Base-by-base conservation (phyloP, 768 basidiomycete genomes). In the Inosperma sp. region DNA sequence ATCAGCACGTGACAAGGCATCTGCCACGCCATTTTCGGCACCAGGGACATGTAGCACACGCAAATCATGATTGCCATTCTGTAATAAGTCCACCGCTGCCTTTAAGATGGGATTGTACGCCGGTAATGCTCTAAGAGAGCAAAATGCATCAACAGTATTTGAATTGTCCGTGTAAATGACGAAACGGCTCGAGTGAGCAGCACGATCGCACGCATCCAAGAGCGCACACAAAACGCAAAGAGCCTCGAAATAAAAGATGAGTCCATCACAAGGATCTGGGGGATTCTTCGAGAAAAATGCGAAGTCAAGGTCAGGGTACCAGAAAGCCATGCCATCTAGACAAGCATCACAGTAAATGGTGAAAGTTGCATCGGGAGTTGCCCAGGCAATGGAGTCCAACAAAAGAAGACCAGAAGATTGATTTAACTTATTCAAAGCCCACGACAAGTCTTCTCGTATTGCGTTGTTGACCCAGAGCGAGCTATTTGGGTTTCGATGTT, bases 141-240 rank as follows among this genome's bases (percentile, higher is more conserved):
- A 60, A 36, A 74, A 75, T 5, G 73, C 61, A 1, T 58, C 43
- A 2, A 73, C 66, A 0, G 68, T 65, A 55, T 70, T 71, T 0
- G 55, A 23, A 23, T 62, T 72, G 41, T 74, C 74, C 0, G 64
- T 62, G 46, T 53, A 58, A 8, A 68, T 54, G 0, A 66, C 17
- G 8, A 64, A 19, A 1, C 42, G 45, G 1, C 13, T 7, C 4
- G 21, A 6, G 21, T 7, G 5, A 5, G 40, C 14, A n/a, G 16
- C 3, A 1, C 2, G 4, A 0, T 4, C 7, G 2, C 17, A 12
- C n/a, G 21, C 19, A 16, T 43, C 12, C 13, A 16, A 17, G 4
- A 68, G 27, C 1, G 64, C 60, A 0, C 53, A 59, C 0, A 58
- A 45, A 2, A 70, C 61, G 12, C 55, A 52, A 0, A 68, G 39